Evolutionary conservation across 2,329 filamentous ascomycete species (phyloP), one percentile per base, ranked within the genome.

Genomic region (Chaetomiaceae sp.): DNA sequence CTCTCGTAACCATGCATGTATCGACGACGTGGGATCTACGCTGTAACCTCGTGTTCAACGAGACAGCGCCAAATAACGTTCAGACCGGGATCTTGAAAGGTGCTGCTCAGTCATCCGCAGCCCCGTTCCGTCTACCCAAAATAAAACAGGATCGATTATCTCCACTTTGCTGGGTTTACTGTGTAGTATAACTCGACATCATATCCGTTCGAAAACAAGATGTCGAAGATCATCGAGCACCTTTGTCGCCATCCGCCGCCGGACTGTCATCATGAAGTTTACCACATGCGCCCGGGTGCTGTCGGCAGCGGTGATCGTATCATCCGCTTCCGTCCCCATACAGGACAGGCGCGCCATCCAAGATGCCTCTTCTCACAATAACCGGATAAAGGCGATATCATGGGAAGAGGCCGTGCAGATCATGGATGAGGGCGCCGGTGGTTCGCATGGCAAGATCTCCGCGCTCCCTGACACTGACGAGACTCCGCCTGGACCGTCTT

Each of bases 321-420:
- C 34, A 5, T 29, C 45, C 9, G 45, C 45, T 7, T 38, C 34
- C 5, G 16, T 48, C 27, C 25, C 34, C 14, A 18, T 13, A 20
- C 7, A 20, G 5, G 25, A 20, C 10, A n/a, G 30, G 11, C 45
- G 21, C 11, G 23, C 5, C 18, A 5, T 3, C 25, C 8, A 21
- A n/a, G 10, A 40, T 21, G 33, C 5, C 11, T 32, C 25, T 30
- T n/a, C 45, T 2, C 45, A 48, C 16, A 3, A 7, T 4, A 2
- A 11, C 5, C 29, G 21, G 6, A 32, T 40, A n/a, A 30, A 38
- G 25, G n/a, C 14, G 11, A 38, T 48, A 38, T 30, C 45, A 23
- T 48, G 45, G 45, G 34, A 40, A n/a, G 45, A 48, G 13, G 45
- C 45, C 2, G 45, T 48, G 14, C 9, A 38, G 16, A 48, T 48